Conservation (phyloP, 192 early-diverging fungal genomes). For the Backusella tarrabulga region DNA sequence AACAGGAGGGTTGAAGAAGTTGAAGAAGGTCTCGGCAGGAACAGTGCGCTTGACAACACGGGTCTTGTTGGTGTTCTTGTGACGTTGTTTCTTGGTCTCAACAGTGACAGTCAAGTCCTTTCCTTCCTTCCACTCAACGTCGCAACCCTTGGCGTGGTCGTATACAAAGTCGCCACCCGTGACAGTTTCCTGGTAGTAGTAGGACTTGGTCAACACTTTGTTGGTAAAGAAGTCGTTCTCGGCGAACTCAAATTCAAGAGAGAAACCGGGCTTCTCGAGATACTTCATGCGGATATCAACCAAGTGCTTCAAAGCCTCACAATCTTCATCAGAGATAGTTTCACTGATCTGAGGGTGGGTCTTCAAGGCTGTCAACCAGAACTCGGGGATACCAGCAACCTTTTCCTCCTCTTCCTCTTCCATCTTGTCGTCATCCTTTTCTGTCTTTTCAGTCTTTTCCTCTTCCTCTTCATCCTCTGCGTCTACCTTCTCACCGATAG, state of each 20-base stretch:
- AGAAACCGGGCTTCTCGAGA: slow-evolving; percentile 90
- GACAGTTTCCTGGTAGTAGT: slow-evolving; percentile 83
- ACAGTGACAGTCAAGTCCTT: slow-evolving; percentile 92
- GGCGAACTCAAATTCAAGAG: slow-evolving; percentile 89
- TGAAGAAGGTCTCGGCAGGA: slow-evolving; percentile 96
- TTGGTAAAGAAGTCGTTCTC: slow-evolving; percentile 92
- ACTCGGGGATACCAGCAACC: slow-evolving; percentile 83
- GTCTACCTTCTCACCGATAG: slow-evolving; percentile 61
- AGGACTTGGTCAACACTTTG: slow-evolving; percentile 86
- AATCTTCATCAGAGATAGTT: slow-evolving; percentile 89
- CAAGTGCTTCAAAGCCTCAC: slow-evolving; percentile 84
- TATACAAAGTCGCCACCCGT: slow-evolving; percentile 86
- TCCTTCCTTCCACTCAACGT: slow-evolving; percentile 96
- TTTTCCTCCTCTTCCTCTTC: slow-evolving; percentile 51
- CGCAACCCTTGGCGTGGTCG: slow-evolving; percentile 87
- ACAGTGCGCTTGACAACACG: slow-evolving; percentile 97
- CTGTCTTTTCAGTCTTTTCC: slow-evolving; percentile 34
- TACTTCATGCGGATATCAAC: slow-evolving; percentile 86
- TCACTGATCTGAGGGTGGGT: slow-evolving; percentile 80
- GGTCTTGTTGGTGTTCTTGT: slow-evolving; percentile 98
- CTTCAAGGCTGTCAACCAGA: slow-evolving; percentile 95
- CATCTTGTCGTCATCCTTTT: slow-evolving; percentile 42
- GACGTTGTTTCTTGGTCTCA: slow-evolving; percentile 98
- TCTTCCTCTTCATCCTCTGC: slow-evolving; percentile 57
- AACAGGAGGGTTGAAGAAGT: slow-evolving; percentile 88